Conservation (phyloP, 805 yeast genomes). For the Schwanniomyces vanrijiae region DNA sequence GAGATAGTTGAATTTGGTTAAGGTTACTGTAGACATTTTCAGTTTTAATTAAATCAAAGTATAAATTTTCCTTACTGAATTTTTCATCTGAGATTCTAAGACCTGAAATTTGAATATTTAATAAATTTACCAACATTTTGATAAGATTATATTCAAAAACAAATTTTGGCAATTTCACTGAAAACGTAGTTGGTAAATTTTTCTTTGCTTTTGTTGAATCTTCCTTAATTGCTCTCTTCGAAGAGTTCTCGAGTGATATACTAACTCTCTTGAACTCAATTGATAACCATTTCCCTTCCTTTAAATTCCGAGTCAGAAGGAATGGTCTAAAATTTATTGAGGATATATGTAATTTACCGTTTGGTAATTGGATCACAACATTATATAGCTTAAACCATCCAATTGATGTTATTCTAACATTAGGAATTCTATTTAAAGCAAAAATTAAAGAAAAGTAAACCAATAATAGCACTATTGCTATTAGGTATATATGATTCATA, state of each 20-base stretch:
- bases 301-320: conserved; percentile 14
- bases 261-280: conserved; percentile 24
- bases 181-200: conserved; percentile 4
- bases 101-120: conserved; percentile 23
- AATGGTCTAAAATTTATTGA: conserved; percentile 21
- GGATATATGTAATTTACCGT: conserved; percentile 14
- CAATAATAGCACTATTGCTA: not conserved
- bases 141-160: conserved; percentile 18
- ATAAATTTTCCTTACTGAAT: not conserved
- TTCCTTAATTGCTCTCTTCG: not conserved
- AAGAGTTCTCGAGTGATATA: conserved; percentile 1
- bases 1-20: conserved; percentile 13
- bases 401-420: conserved; percentile 23
- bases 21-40: conserved; percentile 15
- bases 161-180: conserved; percentile 16
- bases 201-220: not conserved
- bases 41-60: conserved; percentile 20
- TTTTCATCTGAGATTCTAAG: conserved; percentile 10
- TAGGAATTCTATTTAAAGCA: conserved; percentile 25
- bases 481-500: not conserved
- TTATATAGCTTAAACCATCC: conserved; percentile 31
- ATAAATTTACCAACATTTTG: conserved; percentile 20
- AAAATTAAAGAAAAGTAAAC: conserved; percentile 17
- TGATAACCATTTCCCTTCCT: not conserved
- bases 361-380: conserved; percentile 18